Base-by-base conservation (phyloP, 2,329 filamentous ascomycete genomes). In the Cryphonectria japonica region DNA sequence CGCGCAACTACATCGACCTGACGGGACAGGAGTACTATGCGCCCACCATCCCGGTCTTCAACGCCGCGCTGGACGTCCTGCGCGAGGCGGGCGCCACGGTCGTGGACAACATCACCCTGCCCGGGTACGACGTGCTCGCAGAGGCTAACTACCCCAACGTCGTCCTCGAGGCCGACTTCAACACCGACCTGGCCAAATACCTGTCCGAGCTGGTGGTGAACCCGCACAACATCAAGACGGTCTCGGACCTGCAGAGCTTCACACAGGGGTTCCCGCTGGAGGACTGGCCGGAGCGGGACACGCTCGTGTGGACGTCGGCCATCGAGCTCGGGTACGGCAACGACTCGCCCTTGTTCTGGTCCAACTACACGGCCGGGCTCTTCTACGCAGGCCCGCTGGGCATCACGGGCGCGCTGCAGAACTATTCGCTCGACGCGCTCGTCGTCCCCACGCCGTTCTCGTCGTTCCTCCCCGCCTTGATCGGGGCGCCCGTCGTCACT, bases 381-480 rank as follows among this genome's bases (percentile, higher is more conserved):
- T 86, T 83, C 73, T 83, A 86, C 52, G 90, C 87, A 11, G 88
- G 86, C 1, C 82, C 85, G 62, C 87, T 88, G 11, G 90, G 90
- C 0, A 79, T 93, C 2, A 82, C 89, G 0, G 90, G 90, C 34
- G 69, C 72, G 13, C 59, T 73, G 29, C 46, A 52, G 19, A 71
- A 69, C 34, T 62, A 52, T 43, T 61, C 67, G n/a, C 72, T 73
- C 11, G 72, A 73, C 46, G 72, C 72, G 19, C 66, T 73, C 14
- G 69, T 73, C 32, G 61, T 71, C 1, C 32, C 70, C 37, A 69
- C 72, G 14, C 13, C 32, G 4, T 71, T 71, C 50, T 50, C 69
- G 26, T 57, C 69, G 1, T 67, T 59, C 13, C 52, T 71, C 19
- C 67, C 72, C 2, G 69, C 72, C 0, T 41, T 73, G 52, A 50